Conservation (phyloP, 345 rosid species). For the Raphanus raphanistrum region DNA sequence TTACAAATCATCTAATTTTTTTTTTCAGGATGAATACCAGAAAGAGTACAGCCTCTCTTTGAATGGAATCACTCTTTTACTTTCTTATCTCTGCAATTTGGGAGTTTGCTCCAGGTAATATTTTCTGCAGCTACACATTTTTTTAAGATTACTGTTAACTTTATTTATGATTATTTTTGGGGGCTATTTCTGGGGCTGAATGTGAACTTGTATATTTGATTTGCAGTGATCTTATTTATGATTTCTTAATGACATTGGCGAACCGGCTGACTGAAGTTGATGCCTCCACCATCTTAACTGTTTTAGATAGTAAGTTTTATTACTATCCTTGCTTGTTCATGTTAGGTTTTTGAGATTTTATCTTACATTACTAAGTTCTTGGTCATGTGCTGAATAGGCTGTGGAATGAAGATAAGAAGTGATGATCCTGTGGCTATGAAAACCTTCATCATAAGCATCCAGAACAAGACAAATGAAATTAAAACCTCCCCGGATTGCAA, state of each 20-base stretch:
- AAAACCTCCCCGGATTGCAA: constrained; percentile 54
- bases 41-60: constrained; percentile 79
- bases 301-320: constrained; percentile 67
- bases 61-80: constrained; percentile 76
- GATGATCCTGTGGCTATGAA: constrained; percentile 94
- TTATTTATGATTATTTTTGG: background rate
- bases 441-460: constrained; percentile 71
- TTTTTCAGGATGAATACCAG: constrained; percentile 69
- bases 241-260: constrained; percentile 73
- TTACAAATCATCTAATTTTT: background rate
- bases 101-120: constrained; percentile 86
- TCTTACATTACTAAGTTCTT: constrained; percentile 9
- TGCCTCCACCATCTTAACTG: constrained; percentile 73
- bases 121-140: constrained; percentile 17
- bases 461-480: constrained; percentile 67
- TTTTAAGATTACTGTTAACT: background rate
- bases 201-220: background rate
- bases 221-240: constrained; percentile 87
- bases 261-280: constrained; percentile 71
- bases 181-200: background rate
- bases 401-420: constrained; percentile 89
- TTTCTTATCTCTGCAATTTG: constrained; percentile 69
- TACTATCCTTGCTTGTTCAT: background rate
- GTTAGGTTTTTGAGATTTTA: constrained; percentile 11
- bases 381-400: constrained; percentile 50